Evolutionary conservation across 2,329 filamentous ascomycete genomes (phyloP).

Genomic region (Bipolaris victoriae): DNA sequence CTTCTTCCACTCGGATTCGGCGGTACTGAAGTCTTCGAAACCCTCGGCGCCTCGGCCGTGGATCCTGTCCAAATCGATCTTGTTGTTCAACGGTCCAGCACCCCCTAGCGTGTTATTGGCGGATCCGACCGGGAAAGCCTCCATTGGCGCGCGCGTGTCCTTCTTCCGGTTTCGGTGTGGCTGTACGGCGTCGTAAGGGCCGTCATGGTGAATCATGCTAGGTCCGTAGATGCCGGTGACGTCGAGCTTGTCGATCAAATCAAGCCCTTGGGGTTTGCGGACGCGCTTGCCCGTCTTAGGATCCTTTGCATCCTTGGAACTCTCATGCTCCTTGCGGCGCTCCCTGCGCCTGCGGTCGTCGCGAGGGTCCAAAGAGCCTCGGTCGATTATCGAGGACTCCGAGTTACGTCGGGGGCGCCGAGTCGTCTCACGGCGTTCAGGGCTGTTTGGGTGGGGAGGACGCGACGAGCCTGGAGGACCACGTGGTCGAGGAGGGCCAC

Average conservation of each 20-base stretch:
- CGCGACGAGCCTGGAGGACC: constrained; percentile 48
- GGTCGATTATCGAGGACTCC: constrained; percentile 75
- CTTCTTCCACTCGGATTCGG: constrained; percentile 47
- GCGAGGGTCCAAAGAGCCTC: constrained; percentile 65
- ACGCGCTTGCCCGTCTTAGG: constrained; percentile 31
- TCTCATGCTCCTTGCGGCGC: constrained; percentile 58
- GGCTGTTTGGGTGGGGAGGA: constrained; percentile 43
- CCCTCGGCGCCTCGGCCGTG: constrained; percentile 86
- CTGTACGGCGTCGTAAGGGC: constrained; percentile 95
- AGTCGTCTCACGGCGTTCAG: constrained; percentile 50
- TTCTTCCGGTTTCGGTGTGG: constrained; percentile 89
- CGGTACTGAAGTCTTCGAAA: constrained; percentile 74
- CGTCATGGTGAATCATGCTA: constrained; percentile 95
- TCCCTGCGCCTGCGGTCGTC: constrained; percentile 62
- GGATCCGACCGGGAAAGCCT: constrained; percentile 91
- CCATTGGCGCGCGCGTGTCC: constrained; percentile 86
- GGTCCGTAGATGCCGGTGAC: constrained; percentile 95
- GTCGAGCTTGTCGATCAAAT: constrained; percentile 96
- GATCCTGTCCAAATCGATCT: constrained; percentile 85
- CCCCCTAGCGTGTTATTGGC: constrained; percentile 92
- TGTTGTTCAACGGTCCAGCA: constrained; percentile 79
- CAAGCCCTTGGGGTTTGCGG: constrained; percentile 62
- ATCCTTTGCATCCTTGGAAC: constrained; percentile 42
- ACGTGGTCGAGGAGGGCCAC: constrained; percentile 45
- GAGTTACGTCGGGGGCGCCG: constrained; percentile 74